Evolutionary conservation across 176 grass and related monocot genomes (phyloP), one percentile per base, ranked within the genome.

Genomic region (Coix lacrymajobi): DNA sequence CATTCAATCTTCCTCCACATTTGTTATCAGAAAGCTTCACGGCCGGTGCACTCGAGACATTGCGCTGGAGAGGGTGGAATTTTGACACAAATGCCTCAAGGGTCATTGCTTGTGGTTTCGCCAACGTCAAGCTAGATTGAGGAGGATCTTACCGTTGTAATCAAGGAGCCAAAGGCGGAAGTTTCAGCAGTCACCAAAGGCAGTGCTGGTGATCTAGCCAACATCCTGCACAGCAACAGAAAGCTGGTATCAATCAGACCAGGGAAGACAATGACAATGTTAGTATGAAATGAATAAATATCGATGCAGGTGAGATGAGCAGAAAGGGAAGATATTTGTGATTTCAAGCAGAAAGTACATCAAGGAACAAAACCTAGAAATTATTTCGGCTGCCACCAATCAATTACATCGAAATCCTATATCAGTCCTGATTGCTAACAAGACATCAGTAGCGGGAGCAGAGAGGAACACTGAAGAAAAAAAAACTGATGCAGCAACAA

Each of bases 121-220:
- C 29, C 19, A 52, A 74, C 44, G 52, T 33, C 32, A 81, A 62
- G 14, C 6, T 46, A 84, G 40, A 65, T 20, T 22, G 66, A 38
- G n/a, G n/a, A n/a, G n/a, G 1, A 57, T 88, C 87, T 90, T 90
- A 95, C 93, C 57, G 81, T 0, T 62, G 60, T 52, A 63, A 82
- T 37, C 29, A 67, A 86, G 66, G 83, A 83, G 74, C 19, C 33
- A 7, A 82, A 37, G 24, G 81, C 44, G 79, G 78, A 52, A 81
- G 84, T 17, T 87, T 88, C 79, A 11, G 83, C 4, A 32, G 79
- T 77, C 51, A 80, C 63, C 30, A 78, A 66, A 75, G 89, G 77
- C 34, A 11, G 71, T 33, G 70, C 13, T 20, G 90, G 30, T 76
- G 81, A 34, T 54, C 77, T 79, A 16, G 61, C 69, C 77, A 86